phyloP scores from a whole-genome alignment of 208 protist species.

The Crithidia fasciculata region DNA sequence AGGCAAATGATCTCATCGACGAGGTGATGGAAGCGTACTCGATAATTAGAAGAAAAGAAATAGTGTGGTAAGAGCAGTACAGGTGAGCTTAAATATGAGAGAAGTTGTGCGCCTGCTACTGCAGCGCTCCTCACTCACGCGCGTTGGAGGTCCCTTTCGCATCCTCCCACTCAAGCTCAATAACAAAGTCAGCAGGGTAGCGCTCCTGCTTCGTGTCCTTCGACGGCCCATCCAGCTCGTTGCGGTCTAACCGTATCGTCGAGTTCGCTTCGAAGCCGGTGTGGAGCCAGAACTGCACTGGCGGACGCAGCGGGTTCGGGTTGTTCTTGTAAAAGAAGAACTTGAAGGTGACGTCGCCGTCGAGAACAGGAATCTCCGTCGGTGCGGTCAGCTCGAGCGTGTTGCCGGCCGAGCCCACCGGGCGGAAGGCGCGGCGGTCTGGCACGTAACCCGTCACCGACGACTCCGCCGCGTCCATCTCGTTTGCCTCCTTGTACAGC shows the following conservation, averaged over 20 bases:
- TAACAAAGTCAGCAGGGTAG: conserved; percentile 70
- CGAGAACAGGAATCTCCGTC: conserved; percentile 51
- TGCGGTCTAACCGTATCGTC: conserved; percentile 32
- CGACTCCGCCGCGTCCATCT: conserved; percentile 41
- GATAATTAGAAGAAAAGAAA: not conserved
- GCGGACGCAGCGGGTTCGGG: conserved; percentile 64
- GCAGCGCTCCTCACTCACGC: not conserved
- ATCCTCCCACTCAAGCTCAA: conserved; percentile 50
- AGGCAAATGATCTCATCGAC: not conserved
- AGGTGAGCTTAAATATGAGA: too few species aligned
- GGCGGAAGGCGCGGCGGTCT: conserved; percentile 26
- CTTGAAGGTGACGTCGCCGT: conserved; percentile 69
- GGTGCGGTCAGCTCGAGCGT: conserved; percentile 45
- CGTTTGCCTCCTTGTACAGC: conserved; percentile 54
- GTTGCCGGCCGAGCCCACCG: conserved; percentile 18
- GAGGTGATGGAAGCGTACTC: not conserved
- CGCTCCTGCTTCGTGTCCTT: conserved; percentile 73
- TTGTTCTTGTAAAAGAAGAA: conserved; percentile 77
- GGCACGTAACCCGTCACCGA: conserved; percentile 28
- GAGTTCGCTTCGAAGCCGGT: conserved; percentile 55
- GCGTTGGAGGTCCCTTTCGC: conserved; percentile 18
- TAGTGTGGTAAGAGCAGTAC: too few species aligned
- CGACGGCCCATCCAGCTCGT: conserved; percentile 69
- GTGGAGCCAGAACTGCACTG: conserved; percentile 83
- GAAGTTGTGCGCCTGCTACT: too few species aligned